Evolutionary conservation across 2,329 filamentous ascomycete genomes (phyloP), one percentile per base, ranked within the genome.

Genomic region (Coleophoma crateriformis): DNA sequence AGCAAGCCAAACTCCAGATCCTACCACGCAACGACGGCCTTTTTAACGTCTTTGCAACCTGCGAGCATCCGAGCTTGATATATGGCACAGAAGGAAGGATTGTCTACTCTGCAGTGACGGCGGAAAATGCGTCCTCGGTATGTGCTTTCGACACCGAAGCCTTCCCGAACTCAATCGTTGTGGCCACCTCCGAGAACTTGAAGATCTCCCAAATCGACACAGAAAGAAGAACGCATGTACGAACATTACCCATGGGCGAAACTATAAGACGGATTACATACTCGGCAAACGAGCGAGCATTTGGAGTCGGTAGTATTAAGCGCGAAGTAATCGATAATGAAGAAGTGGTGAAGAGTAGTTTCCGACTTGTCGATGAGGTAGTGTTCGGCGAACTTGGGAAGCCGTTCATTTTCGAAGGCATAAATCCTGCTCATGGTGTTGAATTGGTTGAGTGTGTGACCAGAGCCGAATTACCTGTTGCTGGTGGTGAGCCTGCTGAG

Each of bases 61-160:
- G 90, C 50, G 94, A 99, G 61, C 90, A 96, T 63, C 88, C 94
- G 0, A 96, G 89, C 55, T 70, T 99, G 48, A 96, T 99, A 45
- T 96, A 99, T 64, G 88, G 87, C 8, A 84, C 85, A 0, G 90
- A 96, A 63, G 89, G 88, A 1, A 81, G 91, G 19, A 86, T 96
- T 38, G 83, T 96, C 1, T 99, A 95, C 69, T 96, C 91, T 4
- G 91, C 94, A 2, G 89, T 96, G 1, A 96, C 92, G 12, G 90
- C 91, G 3, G 88, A 96, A 53, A 85, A 90, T 54, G 88, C 90
- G 1, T 85, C 84, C 1, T 85, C 82, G 44, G 84, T 97, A 6
- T 94, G 88, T 53, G 79, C 87, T 0, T 95, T 99, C 62, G 81
- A 96, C 64, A 78, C 86, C 0, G 82, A 85, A 58, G 87, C 87